Evolutionary conservation across 768 basidiomycete genomes (phyloP), one percentile per base, ranked within the genome.

Genomic region (Gloeophyllum trabeum): DNA sequence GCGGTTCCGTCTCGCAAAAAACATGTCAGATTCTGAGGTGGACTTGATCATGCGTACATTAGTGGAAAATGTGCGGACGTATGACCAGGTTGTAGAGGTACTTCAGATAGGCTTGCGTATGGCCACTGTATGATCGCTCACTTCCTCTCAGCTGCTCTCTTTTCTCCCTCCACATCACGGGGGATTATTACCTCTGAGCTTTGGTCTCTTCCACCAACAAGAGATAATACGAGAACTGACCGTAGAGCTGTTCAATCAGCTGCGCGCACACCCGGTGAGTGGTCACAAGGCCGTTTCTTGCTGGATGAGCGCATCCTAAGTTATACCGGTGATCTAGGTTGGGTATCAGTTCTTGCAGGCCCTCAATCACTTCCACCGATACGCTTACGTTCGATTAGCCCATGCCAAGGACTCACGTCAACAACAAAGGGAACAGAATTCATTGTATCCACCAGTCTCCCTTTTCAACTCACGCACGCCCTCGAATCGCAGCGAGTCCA

Each of bases 51-150:
- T 85, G 63, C 73, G 75, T 24, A 73, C 76, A 4, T 61, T 99
- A 6, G 75, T 77, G 0, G 78, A 83, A 24, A 75, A 73, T 39
- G 69, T 89, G 35, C 77, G 72, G 51, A 71, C 75, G 0, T 96
- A 97, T 51, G 90, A 93, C 40, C 88, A 94, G 57, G 81, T 89
- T 12, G 72, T 87, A 1, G 91, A 97, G 73, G 94, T 91, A 43
- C 32, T 68, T 57, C 6, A 13, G 13, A 25, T 44, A 43, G 62
- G 55, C 7, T 26, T 43, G 28, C 16, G 10, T 32, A n/a, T n/a
- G n/a, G n/a, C n/a, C 10, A 25, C 25, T 14, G 30, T 20, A 39
- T 35, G 30, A 24, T 45, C 39, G 43, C 35, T 40, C 22, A 21
- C 24, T 24, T 34, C 20, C 23, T 5, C 32, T 24, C 51, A 98